A percentile compares a stretch with the other conserved stretches of the same genome.
These are phyloP conservation scores for Jasminum sambac DNA, from an alignment of 257 asterid genomes.

Conservation along the genomic window DNA sequence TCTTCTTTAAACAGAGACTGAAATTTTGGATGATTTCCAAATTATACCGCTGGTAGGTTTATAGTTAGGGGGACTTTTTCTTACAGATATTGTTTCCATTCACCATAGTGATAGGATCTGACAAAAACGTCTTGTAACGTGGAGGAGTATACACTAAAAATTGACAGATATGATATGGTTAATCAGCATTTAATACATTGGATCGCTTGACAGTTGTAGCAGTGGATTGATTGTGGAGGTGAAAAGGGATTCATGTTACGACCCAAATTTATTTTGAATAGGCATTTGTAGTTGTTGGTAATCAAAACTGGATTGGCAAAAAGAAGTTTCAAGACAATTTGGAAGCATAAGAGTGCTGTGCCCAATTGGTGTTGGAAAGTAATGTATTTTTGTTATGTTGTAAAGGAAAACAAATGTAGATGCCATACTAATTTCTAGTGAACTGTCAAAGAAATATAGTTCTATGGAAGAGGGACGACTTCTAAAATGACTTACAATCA, in stretches of 20 bases:
- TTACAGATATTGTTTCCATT: neutral
- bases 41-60: neutral
- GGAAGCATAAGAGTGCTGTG: neutral
- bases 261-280: neutral
- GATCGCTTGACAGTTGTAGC: neutral
- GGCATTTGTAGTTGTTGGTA: neutral
- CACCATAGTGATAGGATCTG: neutral
- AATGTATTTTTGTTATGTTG: neutral
- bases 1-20: neutral
- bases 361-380: neutral
- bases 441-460: neutral
- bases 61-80: neutral
- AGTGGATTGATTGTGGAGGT: neutral
- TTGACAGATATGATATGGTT: neutral
- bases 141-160: neutral
- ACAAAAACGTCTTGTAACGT: neutral
- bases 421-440: neutral
- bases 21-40: neutral
- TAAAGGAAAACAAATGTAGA: neutral
- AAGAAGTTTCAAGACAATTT: neutral
- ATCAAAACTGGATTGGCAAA: neutral
- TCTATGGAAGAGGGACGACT: neutral
- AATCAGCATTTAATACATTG: neutral
- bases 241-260: neutral
- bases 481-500: neutral